Base-by-base conservation (phyloP, 2,329 filamentous ascomycete species). In the Cordyceps militaris region DNA sequence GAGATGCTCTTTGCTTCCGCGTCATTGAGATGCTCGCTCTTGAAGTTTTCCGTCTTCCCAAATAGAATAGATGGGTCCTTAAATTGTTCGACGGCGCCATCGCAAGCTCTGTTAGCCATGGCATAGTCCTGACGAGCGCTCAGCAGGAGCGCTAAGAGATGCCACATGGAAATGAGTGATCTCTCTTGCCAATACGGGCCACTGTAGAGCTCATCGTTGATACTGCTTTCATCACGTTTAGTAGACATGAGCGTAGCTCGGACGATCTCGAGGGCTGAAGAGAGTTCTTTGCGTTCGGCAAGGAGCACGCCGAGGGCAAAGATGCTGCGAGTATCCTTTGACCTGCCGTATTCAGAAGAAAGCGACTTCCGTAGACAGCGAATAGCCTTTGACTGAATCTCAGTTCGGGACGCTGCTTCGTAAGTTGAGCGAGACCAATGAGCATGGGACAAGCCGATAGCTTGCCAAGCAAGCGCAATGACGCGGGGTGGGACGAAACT, bases 71-170 rank as follows among this genome's bases (percentile, higher is more conserved):
- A 71, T 0, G 85, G 81, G 61, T 90, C 85, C 55, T 86, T 85
- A 66, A 96, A 95, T 67, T 96, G 90, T 63, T 96, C 91, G 67
- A 97, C 88, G 3, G 91, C 92, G 26, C 90, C 91, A 68, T 96
- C 91, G 64, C 92, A 97, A 32, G 91, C 87, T 66, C 87, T 86
- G 28, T 84, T 81, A 2, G 94, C 92, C 70, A 89, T 87, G 51
- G 83, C 76, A 65, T 89, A 96, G 61, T 97, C 91, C 63, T 96
- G 88, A 62, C 89, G 85, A 1, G 91, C 90, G 63, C 90, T 96
- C 30, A 97, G 74, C 23, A 97, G 78, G 24, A 99, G 78, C 0
- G 91, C 87, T 48, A 99, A 79, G 16, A 99, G 79, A 75, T 99
- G 94, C 92, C 94, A 97, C 24, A 97, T 73, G 2, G 92, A 87